Conservation (phyloP, 257 asterid species). For the Avicennia marina region DNA sequence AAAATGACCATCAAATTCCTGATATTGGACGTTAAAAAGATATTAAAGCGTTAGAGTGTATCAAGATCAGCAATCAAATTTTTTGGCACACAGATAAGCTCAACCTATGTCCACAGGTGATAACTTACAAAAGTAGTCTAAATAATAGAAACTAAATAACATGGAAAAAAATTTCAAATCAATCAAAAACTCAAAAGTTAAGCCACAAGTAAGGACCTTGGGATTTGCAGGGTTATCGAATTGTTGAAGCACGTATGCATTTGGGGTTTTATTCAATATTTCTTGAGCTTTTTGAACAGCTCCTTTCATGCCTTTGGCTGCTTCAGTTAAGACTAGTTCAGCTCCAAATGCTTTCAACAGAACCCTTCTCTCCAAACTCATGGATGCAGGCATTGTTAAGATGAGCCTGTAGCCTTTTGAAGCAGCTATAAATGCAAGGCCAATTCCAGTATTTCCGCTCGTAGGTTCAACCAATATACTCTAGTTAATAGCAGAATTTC, state of each 20-base stretch:
- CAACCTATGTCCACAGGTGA: background rate
- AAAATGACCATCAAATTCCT: background rate
- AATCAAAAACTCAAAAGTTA: conserved; percentile 4
- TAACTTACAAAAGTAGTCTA: background rate
- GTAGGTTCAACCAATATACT: conserved; percentile 96
- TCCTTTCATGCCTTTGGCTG: conserved; percentile 95
- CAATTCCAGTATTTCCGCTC: conserved; percentile 99
- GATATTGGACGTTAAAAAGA: background rate
- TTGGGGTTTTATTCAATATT: conserved; percentile 64
- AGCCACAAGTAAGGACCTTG: conserved; percentile 47
- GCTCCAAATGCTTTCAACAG: conserved; percentile 99
- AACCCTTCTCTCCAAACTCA: conserved; percentile 99
- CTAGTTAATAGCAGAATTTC: conserved; percentile 30
- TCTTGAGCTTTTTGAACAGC: conserved; percentile 95
- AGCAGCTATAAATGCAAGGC: conserved; percentile 98
- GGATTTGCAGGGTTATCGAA: conserved; percentile 98
- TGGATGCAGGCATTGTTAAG: conserved; percentile 99
- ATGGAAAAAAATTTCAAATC: background rate
- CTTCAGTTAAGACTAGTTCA: conserved; percentile 82
- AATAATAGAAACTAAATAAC: background rate
- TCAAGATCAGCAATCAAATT: conserved; percentile 1
- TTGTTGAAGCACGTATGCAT: conserved; percentile 93
- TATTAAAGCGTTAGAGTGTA: conserved; percentile 3
- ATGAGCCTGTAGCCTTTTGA: conserved; percentile 96
- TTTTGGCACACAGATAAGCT: background rate